Evolutionary conservation across 169 alveolate species (phyloP).

Genomic region (Toxoplasma gondii): DNA sequence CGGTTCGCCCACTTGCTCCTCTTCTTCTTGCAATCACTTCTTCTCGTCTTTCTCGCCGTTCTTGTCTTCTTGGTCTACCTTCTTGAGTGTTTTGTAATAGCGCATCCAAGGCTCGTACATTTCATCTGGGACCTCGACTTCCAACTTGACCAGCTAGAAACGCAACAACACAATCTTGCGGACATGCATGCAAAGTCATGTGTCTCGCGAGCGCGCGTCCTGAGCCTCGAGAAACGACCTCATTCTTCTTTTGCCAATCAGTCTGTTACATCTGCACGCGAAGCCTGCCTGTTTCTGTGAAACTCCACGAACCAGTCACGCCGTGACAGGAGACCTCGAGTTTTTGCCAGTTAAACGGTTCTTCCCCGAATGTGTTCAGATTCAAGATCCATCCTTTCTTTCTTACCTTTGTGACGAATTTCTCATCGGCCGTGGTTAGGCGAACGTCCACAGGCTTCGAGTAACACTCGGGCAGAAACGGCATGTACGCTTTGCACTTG

Average conservation of each 20-base stretch:
- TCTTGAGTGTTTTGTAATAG: constrained; percentile 1
- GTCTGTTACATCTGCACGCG: too few relatives aligned
- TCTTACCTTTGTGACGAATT: constrained; percentile 8
- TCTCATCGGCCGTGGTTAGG: background rate
- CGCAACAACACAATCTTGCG: background rate
- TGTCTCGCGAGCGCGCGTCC: too few relatives aligned
- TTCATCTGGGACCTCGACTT: constrained; percentile 19
- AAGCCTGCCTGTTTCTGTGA: too few relatives aligned
- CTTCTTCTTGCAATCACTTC: background rate
- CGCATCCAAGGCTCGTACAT: background rate
- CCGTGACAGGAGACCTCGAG: too few relatives aligned
- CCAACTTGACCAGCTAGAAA: constrained; percentile 24
- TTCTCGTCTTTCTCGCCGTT: constrained; percentile 30
- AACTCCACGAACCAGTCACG: too few relatives aligned
- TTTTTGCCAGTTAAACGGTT: too few relatives aligned
- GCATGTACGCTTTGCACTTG: constrained; percentile 16
- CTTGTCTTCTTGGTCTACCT: background rate
- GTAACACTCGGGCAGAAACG: constrained; percentile 14
- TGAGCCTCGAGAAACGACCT: too few relatives aligned
- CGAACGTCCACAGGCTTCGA: background rate
- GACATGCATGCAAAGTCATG: too few relatives aligned
- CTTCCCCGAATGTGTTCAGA: too few relatives aligned
- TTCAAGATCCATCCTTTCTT: background rate
- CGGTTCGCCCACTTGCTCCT: too few relatives aligned
- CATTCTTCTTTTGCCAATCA: too few relatives aligned